Base-by-base conservation (phyloP, 345 rosid genomes). In the Arabis alpina region DNA sequence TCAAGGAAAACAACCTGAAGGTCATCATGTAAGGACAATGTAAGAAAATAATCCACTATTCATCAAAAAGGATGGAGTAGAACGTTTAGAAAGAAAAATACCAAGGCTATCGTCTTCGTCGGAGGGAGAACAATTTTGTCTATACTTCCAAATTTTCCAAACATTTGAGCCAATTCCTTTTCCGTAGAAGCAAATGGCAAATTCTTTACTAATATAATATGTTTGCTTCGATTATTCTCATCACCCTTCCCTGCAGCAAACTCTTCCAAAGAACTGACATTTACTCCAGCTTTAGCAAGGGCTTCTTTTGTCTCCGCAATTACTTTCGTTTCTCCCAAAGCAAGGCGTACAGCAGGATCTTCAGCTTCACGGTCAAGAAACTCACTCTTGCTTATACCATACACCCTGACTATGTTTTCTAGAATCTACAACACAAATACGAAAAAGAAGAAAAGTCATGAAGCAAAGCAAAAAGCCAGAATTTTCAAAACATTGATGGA, bases 311-410 rank as follows among this genome's bases (percentile, higher is more conserved):
- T 94, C 77, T 94, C 91, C 7, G 88, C 91, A 66, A 94, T 83
- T 71, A 91, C 97, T 85, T 91, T 96, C 52, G 97, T 88, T 84
- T 94, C 97, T 57, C 88, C 99, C 82, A 94, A 80, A 76, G 99
- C 99, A 75, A 89, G 79, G 53, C 96, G 99, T 36, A 91, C 97
- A 27, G 95, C 96, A 80, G 89, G 96, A 82, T 91, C 99, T 83
- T 86, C 90, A 47, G 91, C 81, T 73, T 89, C 95, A 47, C 83
- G 85, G 79, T 91, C 96, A 74, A 94, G 96, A 25, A 94, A 82
- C 66, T 94, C 95, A 79, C 97, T 81, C 83, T 94, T 94, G 75
- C 89, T 88, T 45, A 94, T 85, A 28, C 99, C 95, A 78, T 78
- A 84, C 77, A 81, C 85, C 76, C 99, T 83, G 40, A 89, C 90